phyloP scores from a whole-genome alignment of 805 yeast species.

The Suhomyces xylopsoci region DNA sequence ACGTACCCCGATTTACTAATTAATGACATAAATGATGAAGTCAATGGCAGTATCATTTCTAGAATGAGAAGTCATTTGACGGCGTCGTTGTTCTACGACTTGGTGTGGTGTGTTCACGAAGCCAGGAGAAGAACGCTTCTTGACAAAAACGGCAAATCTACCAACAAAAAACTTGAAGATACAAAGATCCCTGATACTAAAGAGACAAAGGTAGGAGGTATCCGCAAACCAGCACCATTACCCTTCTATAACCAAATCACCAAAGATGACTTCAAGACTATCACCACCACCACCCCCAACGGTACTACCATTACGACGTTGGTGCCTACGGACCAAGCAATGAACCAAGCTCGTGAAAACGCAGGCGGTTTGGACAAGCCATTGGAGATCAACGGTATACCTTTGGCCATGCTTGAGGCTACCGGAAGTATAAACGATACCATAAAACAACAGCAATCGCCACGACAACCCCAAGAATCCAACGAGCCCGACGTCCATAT shows the following conservation, averaged over 20 bases:
- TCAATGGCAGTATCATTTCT: conserved; percentile 55
- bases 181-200: conserved; percentile 10
- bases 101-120: conserved; percentile 93
- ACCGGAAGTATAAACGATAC: conserved; percentile 59
- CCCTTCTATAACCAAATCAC: conserved; percentile 91
- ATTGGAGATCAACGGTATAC: conserved; percentile 65
- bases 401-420: conserved; percentile 69
- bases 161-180: conserved; percentile 8
- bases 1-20: conserved; percentile 84
- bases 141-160: conserved; percentile 20
- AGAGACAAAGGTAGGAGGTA: conserved; percentile 4
- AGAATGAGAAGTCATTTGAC: conserved; percentile 91
- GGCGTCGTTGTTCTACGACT: conserved; percentile 85
- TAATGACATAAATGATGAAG: conserved; percentile 32
- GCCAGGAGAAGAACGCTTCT: conserved; percentile 67
- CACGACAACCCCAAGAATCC: not conserved
- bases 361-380: conserved; percentile 56
- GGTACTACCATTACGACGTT: conserved; percentile 89
- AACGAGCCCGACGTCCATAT: not conserved
- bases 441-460: not conserved
- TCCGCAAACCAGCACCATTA: conserved; percentile 58
- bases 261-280: conserved; percentile 81
- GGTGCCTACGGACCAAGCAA: conserved; percentile 80
- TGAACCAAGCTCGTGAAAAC: conserved; percentile 55
- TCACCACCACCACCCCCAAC: conserved; percentile 83